Base-by-base conservation (phyloP, 495 filamentous ascomycete genomes). In the Thozetella sp. region DNA sequence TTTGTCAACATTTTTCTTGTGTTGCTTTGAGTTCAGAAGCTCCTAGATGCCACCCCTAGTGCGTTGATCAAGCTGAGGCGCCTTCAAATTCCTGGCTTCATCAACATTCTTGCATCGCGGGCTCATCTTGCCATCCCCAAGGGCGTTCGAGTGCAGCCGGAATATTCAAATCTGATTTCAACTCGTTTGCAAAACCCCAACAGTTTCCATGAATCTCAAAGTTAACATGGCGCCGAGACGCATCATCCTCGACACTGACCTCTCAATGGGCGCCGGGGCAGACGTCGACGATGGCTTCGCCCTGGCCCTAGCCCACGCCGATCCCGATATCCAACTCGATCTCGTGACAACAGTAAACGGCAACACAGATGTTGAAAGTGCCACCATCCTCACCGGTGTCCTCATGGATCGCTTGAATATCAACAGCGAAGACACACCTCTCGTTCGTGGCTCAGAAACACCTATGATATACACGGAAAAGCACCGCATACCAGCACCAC, bases 231-330 rank as follows among this genome's bases (percentile, higher is more conserved):
- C 59, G 37, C 53, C 53, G 26, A 61, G 34, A 24, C 54, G 54
- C 48, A 61, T 61, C 23, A 61, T 61, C 11, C 59, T 57, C 59
- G 59, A 61, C 54, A 61, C 54, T 13, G 59, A 61, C 43, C 59
- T 61, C 24, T 56, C 54, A 13, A 61, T 61, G 59, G 59, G 59
- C 3, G 59, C 54, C 25, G 59, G 59, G 3, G 52, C 59, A 43
- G 59, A 61, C 46, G 45, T 56, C 53, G 59, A 61, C 45, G 59
- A 61, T 57, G 54, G 59, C 53, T 61, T 61, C 25, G 59, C 59
- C 23, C 59, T 61, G 40, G 59, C 59, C 40, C 20, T 61, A 37
- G 59, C 53, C 2, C 59, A 61, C 25, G 59, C 59, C 17, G 59
- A 61, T 22, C 59, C 59, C 22, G 59, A 61, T 37, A 56, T 61